These are phyloP conservation scores for Combretum micranthum DNA, from an alignment of 345 rosid genomes.

Conservation along the genomic window DNA sequence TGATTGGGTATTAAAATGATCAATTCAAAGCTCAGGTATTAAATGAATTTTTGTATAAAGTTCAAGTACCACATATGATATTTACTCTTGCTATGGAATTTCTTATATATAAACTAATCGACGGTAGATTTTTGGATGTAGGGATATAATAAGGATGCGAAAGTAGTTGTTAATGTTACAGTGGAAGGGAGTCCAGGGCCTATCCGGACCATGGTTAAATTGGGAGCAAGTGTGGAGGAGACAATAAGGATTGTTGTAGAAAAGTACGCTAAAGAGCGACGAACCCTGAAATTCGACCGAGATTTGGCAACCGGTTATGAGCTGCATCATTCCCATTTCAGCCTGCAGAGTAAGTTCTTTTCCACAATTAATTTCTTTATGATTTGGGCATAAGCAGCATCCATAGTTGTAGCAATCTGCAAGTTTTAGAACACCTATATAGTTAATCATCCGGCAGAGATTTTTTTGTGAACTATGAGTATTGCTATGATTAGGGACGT, in stretches of 20 bases:
- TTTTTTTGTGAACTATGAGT: too few relatives aligned
- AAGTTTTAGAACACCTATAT: too few relatives aligned
- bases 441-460: too few relatives aligned
- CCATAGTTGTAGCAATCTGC: too few relatives aligned
- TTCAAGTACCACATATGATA: too few relatives aligned
- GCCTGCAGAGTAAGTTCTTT: slow-evolving; percentile 50
- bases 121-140: slow-evolving; percentile 11
- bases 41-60: too few relatives aligned
- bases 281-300: slow-evolving; percentile 55
- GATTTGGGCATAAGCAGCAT: too few relatives aligned
- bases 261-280: slow-evolving; percentile 60
- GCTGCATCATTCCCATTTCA: slow-evolving; percentile 70
- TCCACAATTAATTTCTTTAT: not conserved
- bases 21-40: too few relatives aligned
- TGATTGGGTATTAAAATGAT: too few relatives aligned
- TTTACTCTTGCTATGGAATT: not conserved
- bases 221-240: slow-evolving; percentile 60
- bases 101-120: not conserved
- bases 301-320: slow-evolving; percentile 33
- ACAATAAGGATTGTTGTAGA: slow-evolving; percentile 48
- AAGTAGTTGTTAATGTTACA: slow-evolving; percentile 74
- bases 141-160: slow-evolving; percentile 50
- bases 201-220: slow-evolving; percentile 52
- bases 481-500: too few relatives aligned
- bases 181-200: slow-evolving; percentile 98